Evolutionary conservation across 2,329 filamentous ascomycete genomes (phyloP).

Genomic region (Colletotrichum orbiculare): DNA sequence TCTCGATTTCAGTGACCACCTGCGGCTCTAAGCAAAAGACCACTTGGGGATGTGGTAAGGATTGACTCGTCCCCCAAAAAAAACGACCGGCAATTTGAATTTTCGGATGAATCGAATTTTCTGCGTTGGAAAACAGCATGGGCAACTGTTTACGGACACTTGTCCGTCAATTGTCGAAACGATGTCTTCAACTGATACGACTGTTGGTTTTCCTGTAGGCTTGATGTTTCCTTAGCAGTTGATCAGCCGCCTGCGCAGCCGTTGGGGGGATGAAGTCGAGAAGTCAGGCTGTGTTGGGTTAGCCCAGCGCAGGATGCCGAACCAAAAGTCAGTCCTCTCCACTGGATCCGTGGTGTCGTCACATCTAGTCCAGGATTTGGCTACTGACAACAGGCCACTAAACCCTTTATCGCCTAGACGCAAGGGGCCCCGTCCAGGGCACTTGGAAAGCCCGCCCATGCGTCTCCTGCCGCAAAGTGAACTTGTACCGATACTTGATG

Average conservation of each 20-base stretch:
- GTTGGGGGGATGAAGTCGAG: slow-evolving; percentile 9
- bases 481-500: slow-evolving; percentile 33
- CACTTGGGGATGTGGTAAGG: no score
- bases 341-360: slow-evolving; percentile 27
- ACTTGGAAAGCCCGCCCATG: slow-evolving; percentile 23
- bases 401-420: slow-evolving; percentile 25
- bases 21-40: no score
- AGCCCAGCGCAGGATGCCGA: slow-evolving; percentile 4
- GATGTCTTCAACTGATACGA: no score
- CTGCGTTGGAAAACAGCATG: no score
- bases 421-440: slow-evolving; percentile 33
- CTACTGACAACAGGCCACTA: slow-evolving; percentile 34
- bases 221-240: background rate
- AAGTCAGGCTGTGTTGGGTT: background rate
- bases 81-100: no score
- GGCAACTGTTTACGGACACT: no score
- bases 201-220: no score
- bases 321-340: slow-evolving; percentile 3
- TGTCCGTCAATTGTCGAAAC: no score
- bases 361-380: slow-evolving; percentile 26
- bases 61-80: no score
- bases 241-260: background rate
- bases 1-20: no score
- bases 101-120: no score
- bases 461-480: slow-evolving; percentile 19